Evolutionary conservation across 805 yeast species (phyloP), one percentile per base, ranked within the genome.

Genomic region (Barnettozyma californica): DNA sequence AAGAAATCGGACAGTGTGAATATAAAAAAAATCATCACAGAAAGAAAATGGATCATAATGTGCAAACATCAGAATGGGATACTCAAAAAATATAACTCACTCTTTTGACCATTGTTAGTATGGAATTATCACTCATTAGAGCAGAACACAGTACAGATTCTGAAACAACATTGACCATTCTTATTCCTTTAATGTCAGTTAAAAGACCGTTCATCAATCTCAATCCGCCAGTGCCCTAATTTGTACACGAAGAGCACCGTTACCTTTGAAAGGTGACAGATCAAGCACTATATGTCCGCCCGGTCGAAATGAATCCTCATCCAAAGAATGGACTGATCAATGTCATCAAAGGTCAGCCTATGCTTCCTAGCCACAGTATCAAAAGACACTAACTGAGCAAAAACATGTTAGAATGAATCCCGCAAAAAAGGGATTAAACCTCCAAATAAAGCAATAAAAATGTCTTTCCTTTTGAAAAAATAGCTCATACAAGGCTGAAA

Each of bases 401-500:
- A 23, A 29, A 43, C 11, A 19, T 33, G 46, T 26, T 44, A 16
- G 27, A 20, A 37, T 6, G 21, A 21, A 36, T 10, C 4, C 38
- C 21, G 5, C 6, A 13, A 14, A 29, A 29, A n/a, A n/a, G n/a
- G n/a, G n/a, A 13, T 14, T 16, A 29, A 29, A 29, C 33, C 9
- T 13, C 33, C 33, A 29, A 29, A 23, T 23, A 23, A 23, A 23
- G 25, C 8, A 23, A 23, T 23, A 23, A 23, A 23, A 23, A 29
- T 29, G n/a, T 29, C 5, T 11, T 8, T 16, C 18, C 9, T 11
- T 11, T 18, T 35, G 34, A 25, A 42, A 14, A 33, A 41, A 20
- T 27, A 39, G 68, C 78, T 75, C 80, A 75, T 75, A 75, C 80
- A 75, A 75, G 80, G 80, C 80, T 75, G 80, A 75, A 75, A 75